A percentile compares a stretch with the other conserved stretches of the same genome.
These are phyloP conservation scores for Calendula officinalis DNA, from an alignment of 129 eudicot genomes.

Conservation along the genomic window DNA sequence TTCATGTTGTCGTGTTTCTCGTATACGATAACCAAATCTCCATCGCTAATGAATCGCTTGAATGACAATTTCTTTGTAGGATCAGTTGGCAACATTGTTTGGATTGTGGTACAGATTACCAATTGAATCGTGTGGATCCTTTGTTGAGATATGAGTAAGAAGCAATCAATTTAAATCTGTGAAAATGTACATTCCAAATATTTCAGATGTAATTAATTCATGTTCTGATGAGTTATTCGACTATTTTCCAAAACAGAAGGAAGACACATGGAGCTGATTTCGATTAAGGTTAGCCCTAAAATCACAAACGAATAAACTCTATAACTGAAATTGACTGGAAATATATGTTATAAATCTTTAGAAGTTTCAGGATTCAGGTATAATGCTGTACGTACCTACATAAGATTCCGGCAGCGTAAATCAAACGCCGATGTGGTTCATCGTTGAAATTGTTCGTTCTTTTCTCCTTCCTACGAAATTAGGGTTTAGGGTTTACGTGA, in stretches of 20 bases:
- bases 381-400: constrained; percentile 5
- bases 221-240: background rate
- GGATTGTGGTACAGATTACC: background rate
- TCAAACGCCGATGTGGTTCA: constrained; percentile 7
- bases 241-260: no score
- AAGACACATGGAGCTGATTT: background rate
- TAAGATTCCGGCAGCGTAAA: constrained; percentile 19
- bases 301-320: background rate
- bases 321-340: no score
- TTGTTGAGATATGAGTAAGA: background rate
- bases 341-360: background rate
- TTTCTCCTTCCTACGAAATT: constrained; percentile 4
- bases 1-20: constrained; percentile 79
- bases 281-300: background rate
- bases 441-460: background rate
- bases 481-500: constrained; percentile 33
- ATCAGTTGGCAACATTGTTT: constrained; percentile 48
- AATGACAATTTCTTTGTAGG: constrained; percentile 51
- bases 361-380: background rate
- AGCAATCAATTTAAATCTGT: background rate
- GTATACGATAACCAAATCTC: constrained; percentile 82
- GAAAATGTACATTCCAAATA: constrained; percentile 3
- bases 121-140: constrained; percentile 1
- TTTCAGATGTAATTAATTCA: background rate
- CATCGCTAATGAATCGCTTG: constrained; percentile 48